Conservation (phyloP, 2,329 filamentous ascomycete species). For the Colletotrichum sp. region DNA sequence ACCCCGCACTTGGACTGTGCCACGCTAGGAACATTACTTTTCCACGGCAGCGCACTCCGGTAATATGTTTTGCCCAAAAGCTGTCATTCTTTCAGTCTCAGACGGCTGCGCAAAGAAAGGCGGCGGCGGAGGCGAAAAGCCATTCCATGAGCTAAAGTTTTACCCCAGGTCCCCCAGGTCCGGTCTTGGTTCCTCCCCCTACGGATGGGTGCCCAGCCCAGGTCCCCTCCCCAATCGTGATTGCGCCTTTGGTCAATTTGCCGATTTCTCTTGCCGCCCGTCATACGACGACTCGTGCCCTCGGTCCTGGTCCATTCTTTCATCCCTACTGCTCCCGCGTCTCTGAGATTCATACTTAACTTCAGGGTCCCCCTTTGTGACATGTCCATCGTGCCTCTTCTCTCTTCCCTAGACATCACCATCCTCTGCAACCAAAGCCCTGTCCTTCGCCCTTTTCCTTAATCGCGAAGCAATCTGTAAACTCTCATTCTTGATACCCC, state of each 20-base stretch:
- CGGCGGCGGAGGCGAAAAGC: neutral
- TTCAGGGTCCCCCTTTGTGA: neutral
- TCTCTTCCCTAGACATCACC: neutral
- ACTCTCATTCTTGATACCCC: neutral
- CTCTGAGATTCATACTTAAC: neutral
- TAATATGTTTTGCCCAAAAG: neutral
- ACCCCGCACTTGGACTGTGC: neutral
- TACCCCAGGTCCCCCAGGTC: neutral
- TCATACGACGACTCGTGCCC: conserved; percentile 3
- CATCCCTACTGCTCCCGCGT: neutral
- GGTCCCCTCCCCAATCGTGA: neutral
- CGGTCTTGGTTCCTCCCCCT: no score
- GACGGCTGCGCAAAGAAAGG: neutral
- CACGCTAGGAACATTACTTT: neutral
- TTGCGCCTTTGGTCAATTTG: neutral
- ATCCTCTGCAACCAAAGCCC: neutral
- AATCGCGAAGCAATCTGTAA: neutral
- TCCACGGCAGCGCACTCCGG: neutral
- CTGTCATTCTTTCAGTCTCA: neutral
- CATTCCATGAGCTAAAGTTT: neutral
- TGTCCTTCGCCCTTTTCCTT: neutral
- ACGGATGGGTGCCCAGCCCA: neutral
- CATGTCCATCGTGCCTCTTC: neutral
- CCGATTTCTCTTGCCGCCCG: conserved; percentile 1
- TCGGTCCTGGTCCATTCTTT: neutral